These are phyloP conservation scores for Parathielavia appendiculata DNA, from an alignment of 495 filamentous ascomycete genomes.

Conservation along the genomic window DNA sequence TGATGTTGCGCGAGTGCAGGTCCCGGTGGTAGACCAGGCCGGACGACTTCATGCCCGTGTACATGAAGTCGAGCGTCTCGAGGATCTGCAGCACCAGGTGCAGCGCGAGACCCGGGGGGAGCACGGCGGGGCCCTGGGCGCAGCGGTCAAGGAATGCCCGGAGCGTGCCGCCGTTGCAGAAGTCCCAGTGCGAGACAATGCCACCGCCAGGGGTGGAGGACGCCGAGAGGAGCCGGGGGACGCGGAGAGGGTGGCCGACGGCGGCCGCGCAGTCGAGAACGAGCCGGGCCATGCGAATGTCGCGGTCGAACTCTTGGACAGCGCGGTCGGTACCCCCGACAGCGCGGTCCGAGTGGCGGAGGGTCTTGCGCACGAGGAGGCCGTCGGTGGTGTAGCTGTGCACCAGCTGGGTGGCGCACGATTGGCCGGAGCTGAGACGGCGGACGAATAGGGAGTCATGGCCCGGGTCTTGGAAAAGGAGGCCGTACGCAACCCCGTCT, in stretches of 20 bases:
- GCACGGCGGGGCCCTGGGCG: neutral
- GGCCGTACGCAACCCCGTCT: neutral
- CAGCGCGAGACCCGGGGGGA: constrained; percentile 8
- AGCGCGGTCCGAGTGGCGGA: neutral
- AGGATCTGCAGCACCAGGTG: constrained; percentile 1
- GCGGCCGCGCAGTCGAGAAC: neutral
- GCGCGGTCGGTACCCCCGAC: neutral
- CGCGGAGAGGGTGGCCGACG: neutral
- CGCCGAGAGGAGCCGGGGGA: neutral
- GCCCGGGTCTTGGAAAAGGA: neutral
- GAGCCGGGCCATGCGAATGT: neutral
- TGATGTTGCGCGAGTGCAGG: neutral
- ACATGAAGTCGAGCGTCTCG: constrained; percentile 9
- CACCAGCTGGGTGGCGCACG: constrained; percentile 5
- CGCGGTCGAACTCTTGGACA: neutral
- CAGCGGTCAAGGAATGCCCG: neutral
- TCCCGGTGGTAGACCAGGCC: constrained; percentile 5
- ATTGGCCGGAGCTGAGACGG: neutral
- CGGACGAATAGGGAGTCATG: neutral
- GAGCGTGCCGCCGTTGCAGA: constrained; percentile 13
- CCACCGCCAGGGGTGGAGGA: neutral
- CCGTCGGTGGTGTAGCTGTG: neutral
- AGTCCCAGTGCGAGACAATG: constrained; percentile 8
- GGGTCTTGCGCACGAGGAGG: constrained; percentile 5
- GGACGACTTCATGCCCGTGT: neutral